These are phyloP conservation scores for Silene uniflora DNA, from an alignment of 148 eudicot genomes.

Conservation along the genomic window DNA sequence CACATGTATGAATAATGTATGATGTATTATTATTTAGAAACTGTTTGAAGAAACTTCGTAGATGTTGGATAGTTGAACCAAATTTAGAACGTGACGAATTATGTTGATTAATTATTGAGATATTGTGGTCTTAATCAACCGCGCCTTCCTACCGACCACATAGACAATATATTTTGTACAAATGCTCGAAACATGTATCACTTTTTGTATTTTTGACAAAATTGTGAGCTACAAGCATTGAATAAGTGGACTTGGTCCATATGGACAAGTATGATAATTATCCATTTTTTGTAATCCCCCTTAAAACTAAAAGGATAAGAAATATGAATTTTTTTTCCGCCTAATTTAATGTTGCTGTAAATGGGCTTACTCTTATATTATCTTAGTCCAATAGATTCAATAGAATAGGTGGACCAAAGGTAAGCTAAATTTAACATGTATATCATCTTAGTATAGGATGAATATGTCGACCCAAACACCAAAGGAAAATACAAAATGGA, in stretches of 20 bases:
- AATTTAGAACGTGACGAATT: slow-evolving; percentile 18
- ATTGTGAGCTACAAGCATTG: slow-evolving; percentile 2
- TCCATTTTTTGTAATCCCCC: not conserved
- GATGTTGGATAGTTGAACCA: not conserved
- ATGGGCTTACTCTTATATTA: too few relatives aligned
- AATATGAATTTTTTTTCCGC: too few relatives aligned
- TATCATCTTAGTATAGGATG: too few relatives aligned
- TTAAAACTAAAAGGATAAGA: too few relatives aligned
- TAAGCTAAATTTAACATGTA: too few relatives aligned
- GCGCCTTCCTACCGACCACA: slow-evolving; percentile 18
- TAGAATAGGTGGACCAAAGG: too few relatives aligned
- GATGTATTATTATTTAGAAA: too few relatives aligned
- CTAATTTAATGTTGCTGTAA: too few relatives aligned
- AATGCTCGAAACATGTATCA: slow-evolving; percentile 2
- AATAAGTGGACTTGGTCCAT: not conserved
- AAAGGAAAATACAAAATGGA: too few relatives aligned
- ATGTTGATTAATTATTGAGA: slow-evolving; percentile 6
- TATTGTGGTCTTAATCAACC: slow-evolving; percentile 13
- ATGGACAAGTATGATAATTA: not conserved
- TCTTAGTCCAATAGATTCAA: too few relatives aligned
- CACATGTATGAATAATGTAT: too few relatives aligned
- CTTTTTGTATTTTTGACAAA: not conserved
- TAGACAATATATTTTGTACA: not conserved
- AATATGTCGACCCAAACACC: too few relatives aligned
- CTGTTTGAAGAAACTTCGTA: not conserved